Conservation (phyloP, 2,329 filamentous ascomycete genomes). For the Mariannaea elegans region DNA sequence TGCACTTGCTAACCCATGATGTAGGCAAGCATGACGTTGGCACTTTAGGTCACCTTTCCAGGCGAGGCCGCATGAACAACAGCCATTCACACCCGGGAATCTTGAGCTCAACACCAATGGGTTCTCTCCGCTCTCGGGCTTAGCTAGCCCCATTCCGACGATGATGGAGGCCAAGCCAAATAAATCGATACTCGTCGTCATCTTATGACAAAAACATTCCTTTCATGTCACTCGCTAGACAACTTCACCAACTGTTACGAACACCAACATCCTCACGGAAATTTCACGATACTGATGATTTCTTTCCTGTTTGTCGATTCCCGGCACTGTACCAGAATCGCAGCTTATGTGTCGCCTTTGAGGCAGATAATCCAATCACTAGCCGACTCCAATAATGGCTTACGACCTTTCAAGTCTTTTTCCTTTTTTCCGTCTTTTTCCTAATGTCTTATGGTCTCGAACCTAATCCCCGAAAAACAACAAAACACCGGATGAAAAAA, state of each 20-base stretch:
- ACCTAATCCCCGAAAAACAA: conserved; percentile 24
- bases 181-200: conserved; percentile 13
- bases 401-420: conserved; percentile 33
- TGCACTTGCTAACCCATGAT: conserved; percentile 32
- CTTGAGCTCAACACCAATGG: conserved; percentile 47
- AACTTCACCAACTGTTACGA: conserved; percentile 34
- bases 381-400: conserved; percentile 31
- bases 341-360: conserved; percentile 25
- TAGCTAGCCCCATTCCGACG: conserved; percentile 33
- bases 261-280: conserved; percentile 39
- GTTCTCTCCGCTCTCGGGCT: conserved; percentile 48
- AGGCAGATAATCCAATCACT: conserved; percentile 36
- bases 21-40: conserved; percentile 79
- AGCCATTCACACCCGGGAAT: conserved; percentile 48
- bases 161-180: conserved; percentile 17
- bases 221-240: conserved; percentile 23
- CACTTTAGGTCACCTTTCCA: conserved; percentile 59
- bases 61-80: conserved; percentile 53
- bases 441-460: conserved; percentile 27
- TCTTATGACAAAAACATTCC: conserved; percentile 19
- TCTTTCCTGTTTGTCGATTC: conserved; percentile 27
- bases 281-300: conserved; percentile 44
- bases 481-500: conserved; percentile 19
- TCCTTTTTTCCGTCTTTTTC: conserved; percentile 14
- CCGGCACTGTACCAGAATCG: conserved; percentile 28